These are phyloP conservation scores for Diversispora eburnea DNA, from an alignment of 192 early-diverging fungal genomes.

Conservation along the genomic window DNA sequence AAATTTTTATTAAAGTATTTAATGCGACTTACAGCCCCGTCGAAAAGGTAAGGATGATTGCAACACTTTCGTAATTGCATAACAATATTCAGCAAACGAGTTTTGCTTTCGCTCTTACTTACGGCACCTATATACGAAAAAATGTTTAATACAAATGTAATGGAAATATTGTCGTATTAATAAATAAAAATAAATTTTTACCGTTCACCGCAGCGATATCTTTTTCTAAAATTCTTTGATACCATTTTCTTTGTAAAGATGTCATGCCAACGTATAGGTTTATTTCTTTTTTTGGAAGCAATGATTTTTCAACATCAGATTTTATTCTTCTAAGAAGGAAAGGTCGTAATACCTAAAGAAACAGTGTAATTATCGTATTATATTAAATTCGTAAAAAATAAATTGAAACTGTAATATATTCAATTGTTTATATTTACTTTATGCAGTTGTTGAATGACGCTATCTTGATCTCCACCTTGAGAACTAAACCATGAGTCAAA, in stretches of 20 bases:
- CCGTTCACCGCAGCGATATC: slow-evolving; percentile 98
- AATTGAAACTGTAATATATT: neutral
- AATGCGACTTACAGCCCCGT: slow-evolving; percentile 50
- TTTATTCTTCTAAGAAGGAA: slow-evolving; percentile 92
- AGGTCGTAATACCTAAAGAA: slow-evolving; percentile 59
- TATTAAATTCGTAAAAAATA: neutral
- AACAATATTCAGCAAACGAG: slow-evolving; percentile 88
- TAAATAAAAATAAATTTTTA: slow-evolving; percentile 15
- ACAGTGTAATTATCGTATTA: neutral
- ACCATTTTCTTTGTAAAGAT: slow-evolving; percentile 95
- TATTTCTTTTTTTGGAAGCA: slow-evolving; percentile 91
- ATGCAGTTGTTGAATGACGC: slow-evolving; percentile 56
- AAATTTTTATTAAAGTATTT: slow-evolving; percentile 50
- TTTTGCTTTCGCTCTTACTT: slow-evolving; percentile 80
- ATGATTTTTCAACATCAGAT: slow-evolving; percentile 92
- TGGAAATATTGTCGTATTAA: neutral
- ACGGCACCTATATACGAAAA: slow-evolving; percentile 41
- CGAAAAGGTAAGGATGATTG: slow-evolving; percentile 95
- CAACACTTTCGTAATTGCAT: slow-evolving; percentile 96
- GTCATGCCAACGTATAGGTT: slow-evolving; percentile 92
- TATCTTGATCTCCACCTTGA: slow-evolving; percentile 71
- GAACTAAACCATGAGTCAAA: slow-evolving; percentile 93
- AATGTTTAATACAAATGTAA: neutral
- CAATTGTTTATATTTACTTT: too few species aligned
- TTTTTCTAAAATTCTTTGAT: slow-evolving; percentile 91